phyloP scores from a whole-genome alignment of 805 yeast genomes.

The Wickerhamiella lipophila region DNA sequence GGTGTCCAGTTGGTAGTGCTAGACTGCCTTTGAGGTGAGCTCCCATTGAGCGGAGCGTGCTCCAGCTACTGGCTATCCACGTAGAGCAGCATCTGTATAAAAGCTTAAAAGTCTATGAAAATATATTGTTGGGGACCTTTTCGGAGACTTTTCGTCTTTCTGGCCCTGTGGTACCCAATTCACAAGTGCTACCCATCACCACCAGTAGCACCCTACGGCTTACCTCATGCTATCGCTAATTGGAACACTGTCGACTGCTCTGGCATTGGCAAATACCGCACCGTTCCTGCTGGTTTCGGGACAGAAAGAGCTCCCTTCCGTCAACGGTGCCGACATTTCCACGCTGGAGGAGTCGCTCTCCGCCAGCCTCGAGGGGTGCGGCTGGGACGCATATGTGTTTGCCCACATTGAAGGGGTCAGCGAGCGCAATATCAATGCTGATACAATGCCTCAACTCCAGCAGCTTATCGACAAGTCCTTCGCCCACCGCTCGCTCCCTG shows the following conservation, averaged over 20 bases:
- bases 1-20: no score
- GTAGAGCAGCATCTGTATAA: no score
- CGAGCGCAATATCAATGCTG: conserved; percentile 30
- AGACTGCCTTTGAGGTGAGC: no score
- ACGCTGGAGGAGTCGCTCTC: conserved; percentile 16
- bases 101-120: no score
- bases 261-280: conserved; percentile 8
- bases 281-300: conserved; percentile 14
- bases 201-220: neutral
- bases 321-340: conserved; percentile 13
- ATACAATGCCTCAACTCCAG: conserved; percentile 23
- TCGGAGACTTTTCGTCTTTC: no score
- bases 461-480: conserved; percentile 21
- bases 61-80: no score
- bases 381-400: conserved; percentile 45
- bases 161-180: no score
- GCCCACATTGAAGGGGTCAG: conserved; percentile 43
- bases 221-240: conserved; percentile 9
- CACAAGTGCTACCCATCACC: no score
- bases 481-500: conserved; percentile 10
- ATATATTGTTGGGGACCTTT: no score
- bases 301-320: conserved; percentile 3
- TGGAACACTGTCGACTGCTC: conserved; percentile 3
- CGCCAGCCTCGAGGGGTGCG: conserved; percentile 28
- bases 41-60: no score